A percentile compares a stretch with the other conserved stretches of the same genome.
These are phyloP conservation scores for Phytophthora lateralis DNA, from an alignment of 352 stramenopile species.

Conservation along the genomic window DNA sequence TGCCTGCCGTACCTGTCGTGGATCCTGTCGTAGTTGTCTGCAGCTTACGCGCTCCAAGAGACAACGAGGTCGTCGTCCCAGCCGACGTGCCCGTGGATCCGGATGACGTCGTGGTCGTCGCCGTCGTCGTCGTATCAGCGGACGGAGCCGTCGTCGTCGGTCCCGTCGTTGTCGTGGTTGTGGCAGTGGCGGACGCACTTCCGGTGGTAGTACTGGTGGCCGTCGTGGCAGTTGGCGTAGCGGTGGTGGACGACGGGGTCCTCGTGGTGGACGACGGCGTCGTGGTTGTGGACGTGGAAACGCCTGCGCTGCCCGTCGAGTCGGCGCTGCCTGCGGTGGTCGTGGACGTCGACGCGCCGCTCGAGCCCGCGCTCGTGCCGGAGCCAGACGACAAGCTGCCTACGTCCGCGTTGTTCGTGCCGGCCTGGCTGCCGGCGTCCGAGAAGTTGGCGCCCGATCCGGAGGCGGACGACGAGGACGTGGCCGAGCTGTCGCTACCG, in stretches of 20 bases:
- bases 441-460: slow-evolving; percentile 28
- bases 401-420: slow-evolving; percentile 21
- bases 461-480: slow-evolving; percentile 18
- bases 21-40: slow-evolving; percentile 14
- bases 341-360: slow-evolving; percentile 23
- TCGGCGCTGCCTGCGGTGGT: slow-evolving; percentile 21
- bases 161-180: slow-evolving; percentile 30
- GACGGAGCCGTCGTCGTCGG: slow-evolving; percentile 5
- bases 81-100: slow-evolving; percentile 12
- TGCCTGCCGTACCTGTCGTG: slow-evolving; percentile 24
- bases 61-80: not conserved
- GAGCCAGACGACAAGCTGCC: slow-evolving; percentile 27
- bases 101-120: slow-evolving; percentile 27
- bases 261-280: slow-evolving; percentile 33
- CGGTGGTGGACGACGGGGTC: slow-evolving; percentile 24
- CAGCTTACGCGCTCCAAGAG: not conserved
- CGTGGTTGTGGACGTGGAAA: slow-evolving; percentile 26
- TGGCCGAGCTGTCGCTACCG: slow-evolving; percentile 26
- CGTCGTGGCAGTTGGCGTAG: slow-evolving; percentile 14
- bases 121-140: slow-evolving; percentile 22
- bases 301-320: slow-evolving; percentile 19
- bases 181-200: slow-evolving; percentile 27
- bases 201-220: slow-evolving; percentile 18
- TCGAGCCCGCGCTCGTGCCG: slow-evolving; percentile 15
- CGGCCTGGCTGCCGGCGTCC: slow-evolving; percentile 23